phyloP scores from a whole-genome alignment of 208 protist species.

The Leishmania gerbilli region DNA sequence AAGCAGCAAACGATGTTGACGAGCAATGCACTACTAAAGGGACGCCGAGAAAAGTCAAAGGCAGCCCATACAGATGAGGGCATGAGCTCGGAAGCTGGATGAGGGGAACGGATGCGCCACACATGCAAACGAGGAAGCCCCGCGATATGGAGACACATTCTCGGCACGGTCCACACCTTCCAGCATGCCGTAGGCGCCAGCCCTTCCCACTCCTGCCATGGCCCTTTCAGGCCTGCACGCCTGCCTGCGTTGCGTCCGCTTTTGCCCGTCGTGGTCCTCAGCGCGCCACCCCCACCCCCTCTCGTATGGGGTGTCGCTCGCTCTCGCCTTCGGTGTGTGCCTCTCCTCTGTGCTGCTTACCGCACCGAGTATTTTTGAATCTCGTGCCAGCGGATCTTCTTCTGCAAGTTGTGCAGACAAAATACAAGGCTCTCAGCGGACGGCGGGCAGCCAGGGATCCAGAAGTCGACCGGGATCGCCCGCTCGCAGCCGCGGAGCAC shows the following conservation, averaged over 20 bases:
- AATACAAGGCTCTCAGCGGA: conserved; percentile 94
- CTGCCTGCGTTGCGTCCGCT: background rate
- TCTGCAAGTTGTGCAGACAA: conserved; percentile 91
- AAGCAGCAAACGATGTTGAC: background rate
- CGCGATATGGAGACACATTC: background rate
- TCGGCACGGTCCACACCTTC: background rate
- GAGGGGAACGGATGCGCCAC: background rate
- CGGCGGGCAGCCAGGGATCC: conserved; percentile 98
- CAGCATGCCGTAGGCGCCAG: background rate
- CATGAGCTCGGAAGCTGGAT: background rate
- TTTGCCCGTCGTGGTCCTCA: background rate
- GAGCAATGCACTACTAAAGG: background rate
- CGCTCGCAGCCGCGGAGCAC: conserved; percentile 97
- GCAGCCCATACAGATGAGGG: background rate
- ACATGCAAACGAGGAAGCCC: background rate
- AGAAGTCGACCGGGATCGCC: conserved; percentile 98
- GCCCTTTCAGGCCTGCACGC: background rate
- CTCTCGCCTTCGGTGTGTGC: background rate
- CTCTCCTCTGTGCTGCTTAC: conserved; percentile 30
- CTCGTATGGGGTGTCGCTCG: background rate
- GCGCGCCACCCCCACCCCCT: background rate
- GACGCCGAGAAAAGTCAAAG: background rate
- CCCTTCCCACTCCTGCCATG: background rate
- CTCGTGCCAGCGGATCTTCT: conserved; percentile 94
- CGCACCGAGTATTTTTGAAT: conserved; percentile 92